phyloP scores from a whole-genome alignment of 2,329 filamentous ascomycete genomes.

The Diaporthe capsici region DNA sequence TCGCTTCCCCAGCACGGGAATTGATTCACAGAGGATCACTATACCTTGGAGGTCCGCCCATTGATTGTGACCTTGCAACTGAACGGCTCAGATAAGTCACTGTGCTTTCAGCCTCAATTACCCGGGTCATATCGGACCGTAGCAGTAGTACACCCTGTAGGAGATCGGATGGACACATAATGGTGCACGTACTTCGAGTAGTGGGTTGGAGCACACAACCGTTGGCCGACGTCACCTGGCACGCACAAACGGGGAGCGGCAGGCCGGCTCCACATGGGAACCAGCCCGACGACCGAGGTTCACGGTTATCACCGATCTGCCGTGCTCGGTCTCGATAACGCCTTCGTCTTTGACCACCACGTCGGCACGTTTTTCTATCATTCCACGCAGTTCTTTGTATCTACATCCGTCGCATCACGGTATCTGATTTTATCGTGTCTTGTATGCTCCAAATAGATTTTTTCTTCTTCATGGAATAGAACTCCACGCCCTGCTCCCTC shows the following conservation, averaged over 20 bases:
- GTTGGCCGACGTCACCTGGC: conserved; percentile 21
- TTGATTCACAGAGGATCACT: neutral
- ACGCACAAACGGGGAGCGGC: conserved; percentile 5
- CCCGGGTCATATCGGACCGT: neutral
- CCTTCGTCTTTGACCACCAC: conserved; percentile 7
- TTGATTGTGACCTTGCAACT: neutral
- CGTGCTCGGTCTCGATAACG: conserved; percentile 31
- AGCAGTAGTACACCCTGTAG: neutral
- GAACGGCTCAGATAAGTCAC: neutral
- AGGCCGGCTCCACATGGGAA: conserved; percentile 36
- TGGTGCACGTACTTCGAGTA: neutral
- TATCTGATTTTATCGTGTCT: neutral
- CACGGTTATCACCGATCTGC: conserved; percentile 31
- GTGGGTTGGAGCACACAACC: neutral
- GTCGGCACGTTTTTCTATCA: neutral
- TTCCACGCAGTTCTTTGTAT: neutral
- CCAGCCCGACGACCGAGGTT: conserved; percentile 35
- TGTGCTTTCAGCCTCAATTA: neutral
- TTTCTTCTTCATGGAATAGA: conserved; percentile 1
- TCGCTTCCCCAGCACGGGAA: neutral
- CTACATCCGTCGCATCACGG: conserved; percentile 2
- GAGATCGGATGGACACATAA: conserved; percentile 24
- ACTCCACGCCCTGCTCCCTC: neutral
- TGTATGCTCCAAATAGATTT: neutral
- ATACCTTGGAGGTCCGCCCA: neutral